Conservation (phyloP, 345 rosid species). For the Iberis pinnata region DNA sequence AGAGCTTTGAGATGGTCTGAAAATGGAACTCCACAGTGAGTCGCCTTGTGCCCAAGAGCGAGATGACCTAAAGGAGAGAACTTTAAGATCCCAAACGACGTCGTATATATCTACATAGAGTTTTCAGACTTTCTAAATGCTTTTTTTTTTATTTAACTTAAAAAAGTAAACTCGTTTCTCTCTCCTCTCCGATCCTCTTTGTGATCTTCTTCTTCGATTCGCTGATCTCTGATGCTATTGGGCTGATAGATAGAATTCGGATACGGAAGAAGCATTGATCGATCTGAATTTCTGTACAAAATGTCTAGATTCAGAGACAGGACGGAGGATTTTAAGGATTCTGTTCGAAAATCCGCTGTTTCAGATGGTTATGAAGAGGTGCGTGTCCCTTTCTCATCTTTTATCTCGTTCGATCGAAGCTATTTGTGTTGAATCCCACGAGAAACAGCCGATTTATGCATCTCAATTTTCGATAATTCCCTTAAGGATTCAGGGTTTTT, state of each 20-base stretch:
- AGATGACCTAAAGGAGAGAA: conserved; percentile 26
- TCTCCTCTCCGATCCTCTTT: conserved; percentile 14
- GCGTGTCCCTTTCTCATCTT: not conserved
- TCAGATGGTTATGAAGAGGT: conserved; percentile 69
- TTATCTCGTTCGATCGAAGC: conserved; percentile 3
- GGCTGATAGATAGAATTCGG: not conserved
- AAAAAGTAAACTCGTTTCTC: conserved; percentile 6
- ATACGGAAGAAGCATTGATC: conserved; percentile 2
- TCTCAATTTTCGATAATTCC: not conserved
- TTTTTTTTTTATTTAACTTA: not conserved
- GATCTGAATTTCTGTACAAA: conserved; percentile 21
- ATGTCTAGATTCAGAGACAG: conserved; percentile 77
- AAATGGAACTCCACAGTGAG: conserved; percentile 19
- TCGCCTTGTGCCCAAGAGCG: conserved; percentile 15
- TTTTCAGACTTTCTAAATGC: too few relatives aligned
- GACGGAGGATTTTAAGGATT: conserved; percentile 82
- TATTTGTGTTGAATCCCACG: not conserved
- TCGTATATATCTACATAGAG: too few relatives aligned
- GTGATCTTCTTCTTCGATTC: not conserved
- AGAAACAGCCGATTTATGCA: not conserved
- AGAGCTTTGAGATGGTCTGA: conserved; percentile 17
- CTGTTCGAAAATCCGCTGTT: conserved; percentile 52
- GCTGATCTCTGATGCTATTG: not conserved
- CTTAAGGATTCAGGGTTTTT: conserved; percentile 9
- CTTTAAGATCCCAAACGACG: conserved; percentile 12